These are phyloP conservation scores for Eucalyptus cloeziana DNA, from an alignment of 345 rosid genomes.

Conservation along the genomic window DNA sequence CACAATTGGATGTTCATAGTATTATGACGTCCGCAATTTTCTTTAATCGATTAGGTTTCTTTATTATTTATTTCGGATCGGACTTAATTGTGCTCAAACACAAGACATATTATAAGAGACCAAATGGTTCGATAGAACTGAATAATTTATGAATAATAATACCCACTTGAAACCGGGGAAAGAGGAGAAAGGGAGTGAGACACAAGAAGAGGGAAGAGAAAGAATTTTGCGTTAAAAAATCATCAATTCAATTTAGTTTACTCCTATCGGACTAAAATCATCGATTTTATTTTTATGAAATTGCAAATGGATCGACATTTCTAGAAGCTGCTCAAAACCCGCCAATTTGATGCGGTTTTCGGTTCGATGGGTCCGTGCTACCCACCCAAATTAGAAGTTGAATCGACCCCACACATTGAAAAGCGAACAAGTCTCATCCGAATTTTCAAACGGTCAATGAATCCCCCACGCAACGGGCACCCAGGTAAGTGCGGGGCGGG, in stretches of 20 bases:
- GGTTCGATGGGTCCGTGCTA: accelerated
- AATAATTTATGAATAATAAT: too few relatives aligned
- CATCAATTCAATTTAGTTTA: accelerated
- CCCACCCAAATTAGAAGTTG: neutral
- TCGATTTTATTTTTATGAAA: too few relatives aligned
- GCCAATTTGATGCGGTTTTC: too few relatives aligned
- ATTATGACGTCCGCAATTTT: neutral
- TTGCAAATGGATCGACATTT: too few relatives aligned
- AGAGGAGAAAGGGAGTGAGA: neutral
- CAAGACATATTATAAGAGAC: accelerated
- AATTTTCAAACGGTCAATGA: neutral
- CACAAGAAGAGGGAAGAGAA: neutral
- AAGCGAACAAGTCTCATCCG: neutral
- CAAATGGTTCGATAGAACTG: accelerated
- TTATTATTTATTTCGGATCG: accelerated
- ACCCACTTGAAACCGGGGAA: accelerated
- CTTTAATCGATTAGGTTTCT: too few relatives aligned
- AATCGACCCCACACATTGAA: neutral
- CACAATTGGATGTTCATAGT: neutral
- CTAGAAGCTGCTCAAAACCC: too few relatives aligned
- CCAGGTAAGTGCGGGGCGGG: neutral
- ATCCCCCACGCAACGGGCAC: neutral
- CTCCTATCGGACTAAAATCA: accelerated
- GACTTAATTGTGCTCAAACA: accelerated
- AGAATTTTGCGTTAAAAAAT: too few relatives aligned